Conservation (phyloP, 768 basidiomycete species). For the Hericium erinaceus region DNA sequence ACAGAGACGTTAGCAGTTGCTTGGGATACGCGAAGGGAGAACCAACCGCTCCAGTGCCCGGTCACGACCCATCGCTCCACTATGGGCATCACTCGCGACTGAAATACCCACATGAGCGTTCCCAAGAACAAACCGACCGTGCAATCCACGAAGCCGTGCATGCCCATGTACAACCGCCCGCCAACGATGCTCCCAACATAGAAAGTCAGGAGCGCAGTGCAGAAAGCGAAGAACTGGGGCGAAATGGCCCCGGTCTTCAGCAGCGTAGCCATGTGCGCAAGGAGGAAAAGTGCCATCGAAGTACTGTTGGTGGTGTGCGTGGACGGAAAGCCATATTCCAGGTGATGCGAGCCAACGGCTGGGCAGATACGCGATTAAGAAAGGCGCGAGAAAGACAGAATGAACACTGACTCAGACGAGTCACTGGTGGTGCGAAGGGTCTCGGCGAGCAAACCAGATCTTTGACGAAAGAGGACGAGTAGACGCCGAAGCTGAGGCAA, state of each 20-base stretch:
- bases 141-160: slow-evolving; percentile 83
- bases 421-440: slow-evolving; percentile 85
- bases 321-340: slow-evolving; percentile 93
- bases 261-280: slow-evolving; percentile 46
- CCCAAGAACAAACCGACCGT: slow-evolving; percentile 56
- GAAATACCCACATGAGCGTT: slow-evolving; percentile 47
- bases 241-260: slow-evolving; percentile 36
- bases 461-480: slow-evolving; percentile 79
- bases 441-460: slow-evolving; percentile 87
- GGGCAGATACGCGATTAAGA: neutral
- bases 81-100: slow-evolving; percentile 23
- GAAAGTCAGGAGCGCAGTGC: slow-evolving; percentile 33
- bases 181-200: slow-evolving; percentile 70
- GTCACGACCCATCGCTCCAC: slow-evolving; percentile 35
- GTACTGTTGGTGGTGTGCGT: slow-evolving; percentile 90
- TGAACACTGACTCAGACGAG: slow-evolving; percentile 63
- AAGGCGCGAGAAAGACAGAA: neutral
- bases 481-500: slow-evolving; percentile 73
- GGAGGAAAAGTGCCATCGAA: slow-evolving; percentile 81
- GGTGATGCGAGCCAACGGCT: slow-evolving; percentile 74
- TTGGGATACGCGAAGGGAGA: slow-evolving; percentile 5
- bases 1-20: neutral
- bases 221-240: slow-evolving; percentile 29
- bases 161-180: slow-evolving; percentile 76
- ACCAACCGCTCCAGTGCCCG: slow-evolving; percentile 28